A percentile compares a stretch with the other conserved stretches of the same genome.
Conservation (phyloP, 495 filamentous ascomycete species). For the Neurospora pannonica region DNA sequence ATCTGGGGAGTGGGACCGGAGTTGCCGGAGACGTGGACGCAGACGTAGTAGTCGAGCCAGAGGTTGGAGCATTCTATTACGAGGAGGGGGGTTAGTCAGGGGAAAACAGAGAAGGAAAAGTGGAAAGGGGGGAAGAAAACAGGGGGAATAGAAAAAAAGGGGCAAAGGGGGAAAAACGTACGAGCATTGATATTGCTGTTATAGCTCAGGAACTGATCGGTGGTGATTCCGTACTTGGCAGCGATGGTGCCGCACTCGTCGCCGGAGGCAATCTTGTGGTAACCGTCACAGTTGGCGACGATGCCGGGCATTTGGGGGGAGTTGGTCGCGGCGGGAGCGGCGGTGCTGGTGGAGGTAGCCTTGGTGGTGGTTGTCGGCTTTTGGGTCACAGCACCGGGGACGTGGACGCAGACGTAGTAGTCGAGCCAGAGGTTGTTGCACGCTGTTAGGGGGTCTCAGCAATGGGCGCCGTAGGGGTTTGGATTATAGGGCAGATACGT, state of each 20-base stretch:
- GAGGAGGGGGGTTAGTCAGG: not conserved
- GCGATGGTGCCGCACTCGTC: constrained; percentile 37
- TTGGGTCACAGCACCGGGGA: not conserved
- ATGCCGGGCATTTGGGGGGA: constrained; percentile 20
- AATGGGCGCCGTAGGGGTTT: constrained; percentile 14
- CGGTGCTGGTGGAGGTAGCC: not conserved
- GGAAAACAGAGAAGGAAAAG: not conserved
- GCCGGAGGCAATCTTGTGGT: constrained; percentile 27
- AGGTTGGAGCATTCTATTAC: constrained; percentile 3
- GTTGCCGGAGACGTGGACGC: not conserved
- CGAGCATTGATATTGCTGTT: constrained; percentile 16
- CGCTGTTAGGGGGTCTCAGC: not conserved
- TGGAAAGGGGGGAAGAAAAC: not conserved
- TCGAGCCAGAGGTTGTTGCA: constrained; percentile 8
- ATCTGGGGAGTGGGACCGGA: not conserved
- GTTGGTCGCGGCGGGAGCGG: constrained; percentile 31
- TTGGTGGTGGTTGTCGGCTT: not conserved
- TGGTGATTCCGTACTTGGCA: constrained; percentile 13
- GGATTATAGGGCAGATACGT: constrained; percentile 24
- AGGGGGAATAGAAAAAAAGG: too few species aligned
- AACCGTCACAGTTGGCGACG: constrained; percentile 30
- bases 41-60: constrained; percentile 9
- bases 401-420: constrained; percentile 12
- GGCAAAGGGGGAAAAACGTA: not conserved
- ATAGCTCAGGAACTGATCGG: constrained; percentile 22